Conservation (phyloP, 805 yeast genomes). For the Zygosaccharomyces lentus region DNA sequence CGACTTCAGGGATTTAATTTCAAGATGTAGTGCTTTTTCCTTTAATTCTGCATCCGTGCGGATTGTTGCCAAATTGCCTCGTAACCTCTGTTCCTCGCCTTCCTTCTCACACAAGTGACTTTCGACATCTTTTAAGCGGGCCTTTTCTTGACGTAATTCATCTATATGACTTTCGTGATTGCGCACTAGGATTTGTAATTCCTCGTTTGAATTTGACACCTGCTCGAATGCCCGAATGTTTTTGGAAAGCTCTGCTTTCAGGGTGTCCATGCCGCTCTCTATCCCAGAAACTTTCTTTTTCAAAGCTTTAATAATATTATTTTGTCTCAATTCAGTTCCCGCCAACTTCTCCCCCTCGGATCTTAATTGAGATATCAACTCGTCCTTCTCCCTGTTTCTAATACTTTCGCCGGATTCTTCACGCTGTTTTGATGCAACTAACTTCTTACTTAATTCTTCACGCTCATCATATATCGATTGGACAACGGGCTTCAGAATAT, state of each 20-base stretch:
- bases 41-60: slow-evolving; percentile 29
- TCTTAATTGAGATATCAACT: slow-evolving; percentile 57
- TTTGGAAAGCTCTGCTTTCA: slow-evolving; percentile 15
- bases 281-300: slow-evolving; percentile 43
- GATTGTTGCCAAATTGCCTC: slow-evolving; percentile 23
- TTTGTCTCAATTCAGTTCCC: slow-evolving; percentile 62
- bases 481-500: slow-evolving; percentile 12
- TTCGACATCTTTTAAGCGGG: slow-evolving; percentile 6
- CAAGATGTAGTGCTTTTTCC: slow-evolving; percentile 22
- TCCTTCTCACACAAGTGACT: slow-evolving; percentile 6
- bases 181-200: slow-evolving; percentile 20
- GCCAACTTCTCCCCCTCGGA: slow-evolving; percentile 75
- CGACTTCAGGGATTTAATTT: slow-evolving; percentile 26
- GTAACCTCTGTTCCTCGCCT: slow-evolving; percentile 15
- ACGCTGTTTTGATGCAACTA: slow-evolving; percentile 3
- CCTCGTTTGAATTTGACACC: slow-evolving; percentile 24
- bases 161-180: slow-evolving; percentile 5
- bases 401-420: slow-evolving; percentile 16
- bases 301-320: slow-evolving; percentile 61
- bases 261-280: slow-evolving; percentile 33
- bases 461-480: neutral
- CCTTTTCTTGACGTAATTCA: slow-evolving; percentile 11
- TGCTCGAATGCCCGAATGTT: slow-evolving; percentile 25
- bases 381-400: slow-evolving; percentile 41
- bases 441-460: neutral